A percentile compares a stretch with the other conserved stretches of the same genome.
Conservation (phyloP, 108 stramenopile genomes). For the Pseudonitzschia pungens region DNA sequence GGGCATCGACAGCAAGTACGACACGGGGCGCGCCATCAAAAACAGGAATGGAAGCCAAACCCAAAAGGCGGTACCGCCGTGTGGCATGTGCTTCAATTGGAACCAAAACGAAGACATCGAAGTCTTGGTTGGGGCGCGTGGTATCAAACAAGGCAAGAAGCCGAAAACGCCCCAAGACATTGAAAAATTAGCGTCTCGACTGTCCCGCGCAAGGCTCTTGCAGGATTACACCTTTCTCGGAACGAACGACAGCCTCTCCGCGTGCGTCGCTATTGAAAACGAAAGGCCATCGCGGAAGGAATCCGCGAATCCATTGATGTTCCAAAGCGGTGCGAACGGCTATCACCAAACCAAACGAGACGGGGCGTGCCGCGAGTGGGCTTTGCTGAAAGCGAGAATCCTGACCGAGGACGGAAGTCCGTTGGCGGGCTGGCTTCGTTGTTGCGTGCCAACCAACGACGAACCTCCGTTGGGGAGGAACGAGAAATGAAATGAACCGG, state of each 20-base stretch:
- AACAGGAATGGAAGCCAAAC: not conserved
- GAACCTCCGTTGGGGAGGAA: no score
- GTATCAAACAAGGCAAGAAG: conserved; percentile 78
- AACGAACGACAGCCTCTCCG: not conserved
- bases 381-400: conserved; percentile 6
- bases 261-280: not conserved
- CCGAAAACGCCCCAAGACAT: conserved; percentile 58
- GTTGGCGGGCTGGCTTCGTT: conserved; percentile 32
- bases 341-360: conserved; percentile 26
- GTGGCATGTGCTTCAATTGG: conserved; percentile 51
- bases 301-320: not conserved
- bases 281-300: not conserved
- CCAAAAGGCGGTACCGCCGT: conserved; percentile 24
- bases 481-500: no score
- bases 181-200: conserved; percentile 48
- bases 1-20: not conserved
- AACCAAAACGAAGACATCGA: conserved; percentile 49
- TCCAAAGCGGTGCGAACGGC: not conserved
- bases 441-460: conserved; percentile 7
- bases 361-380: conserved; percentile 4
- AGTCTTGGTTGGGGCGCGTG: conserved; percentile 76
- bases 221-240: conserved; percentile 1
- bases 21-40: not conserved
- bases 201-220: conserved; percentile 51
- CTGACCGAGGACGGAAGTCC: conserved; percentile 8